Base-by-base conservation (phyloP, 2,329 filamentous ascomycete genomes). In the Colletotrichum liaoningense region DNA sequence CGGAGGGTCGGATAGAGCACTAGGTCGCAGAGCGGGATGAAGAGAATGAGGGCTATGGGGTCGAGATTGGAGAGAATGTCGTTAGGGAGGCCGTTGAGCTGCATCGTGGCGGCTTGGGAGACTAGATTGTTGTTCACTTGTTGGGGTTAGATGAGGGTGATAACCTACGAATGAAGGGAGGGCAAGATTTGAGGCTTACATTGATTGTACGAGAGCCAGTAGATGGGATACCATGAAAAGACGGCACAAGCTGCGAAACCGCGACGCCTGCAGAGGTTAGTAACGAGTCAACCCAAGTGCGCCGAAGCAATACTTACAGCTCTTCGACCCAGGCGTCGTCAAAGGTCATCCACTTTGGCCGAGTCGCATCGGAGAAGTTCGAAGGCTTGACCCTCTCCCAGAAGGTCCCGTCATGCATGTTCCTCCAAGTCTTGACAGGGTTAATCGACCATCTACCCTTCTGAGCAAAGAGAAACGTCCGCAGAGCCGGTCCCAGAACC, bases 41-140 rank as follows among this genome's bases (percentile, higher is more conserved):
- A 96, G 19, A 94, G 95, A 64, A 94, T 95, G 80, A 96, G 86
- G 74, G 94, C 94, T 85, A 96, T 95, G 80, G 93, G 94, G 76
- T 87, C 90, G 63, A 96, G 90, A 82, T 95, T 95, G 75, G 89
- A 88, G 76, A 95, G 87, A 69, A 95, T 86, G 79, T 95, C 93
- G 84, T 95, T 95, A 74, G 93, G 93, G 3, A 95, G 87, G 16
- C 93, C 93, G 76, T 92, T 88, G 3, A 92, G 88, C 33, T 88
- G 78, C 92, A 94, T 92, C 11, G 87, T 88, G 11, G 88, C 88
- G 2, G 90, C 92, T 80, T 94, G 93, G 8, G 88, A 89, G 60
- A 88, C 85, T 24, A 91, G 81, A 79, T 91, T 91, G 81, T 88
- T 90, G 81, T 86, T 88, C 74, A 91, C 83, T 81, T 82, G 80